A percentile compares a stretch with the other conserved stretches of the same genome.
phyloP scores from a whole-genome alignment of 768 basidiomycete species.

The Tylopilus balloui region DNA sequence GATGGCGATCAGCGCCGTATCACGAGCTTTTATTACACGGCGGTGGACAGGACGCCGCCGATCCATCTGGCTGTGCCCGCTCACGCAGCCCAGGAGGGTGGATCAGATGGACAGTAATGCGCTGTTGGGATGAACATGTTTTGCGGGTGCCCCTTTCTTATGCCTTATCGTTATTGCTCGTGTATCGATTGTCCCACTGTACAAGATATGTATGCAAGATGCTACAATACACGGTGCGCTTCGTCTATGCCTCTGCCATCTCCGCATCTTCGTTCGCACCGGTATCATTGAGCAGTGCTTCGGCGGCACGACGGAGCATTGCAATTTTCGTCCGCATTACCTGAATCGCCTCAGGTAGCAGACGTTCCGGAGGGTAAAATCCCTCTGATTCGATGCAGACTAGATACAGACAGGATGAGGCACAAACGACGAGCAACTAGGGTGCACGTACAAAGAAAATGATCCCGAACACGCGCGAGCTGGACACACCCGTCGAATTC shows the following conservation, averaged over 20 bases:
- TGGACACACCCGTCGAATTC: constrained; percentile 85
- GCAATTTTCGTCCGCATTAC: constrained; percentile 81
- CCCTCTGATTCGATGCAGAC: constrained; percentile 92
- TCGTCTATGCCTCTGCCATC: constrained; percentile 43
- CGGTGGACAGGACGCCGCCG: constrained; percentile 28
- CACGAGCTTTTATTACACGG: constrained; percentile 35
- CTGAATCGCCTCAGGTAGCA: constrained; percentile 73
- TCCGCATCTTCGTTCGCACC: constrained; percentile 45
- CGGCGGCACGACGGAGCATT: constrained; percentile 53
- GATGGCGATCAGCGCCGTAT: constrained; percentile 26
- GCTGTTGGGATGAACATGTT: neutral
- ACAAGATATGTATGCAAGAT: constrained; percentile 5
- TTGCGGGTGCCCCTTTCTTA: neutral
- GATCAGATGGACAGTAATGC: constrained; percentile 8
- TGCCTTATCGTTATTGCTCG: neutral
- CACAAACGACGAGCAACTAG: neutral
- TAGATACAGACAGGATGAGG: constrained; percentile 28
- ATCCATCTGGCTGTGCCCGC: constrained; percentile 30
- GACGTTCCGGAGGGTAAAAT: constrained; percentile 77
- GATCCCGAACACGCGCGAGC: constrained; percentile 82
- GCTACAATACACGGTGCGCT: neutral
- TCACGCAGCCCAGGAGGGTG: constrained; percentile 2
- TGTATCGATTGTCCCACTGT: neutral
- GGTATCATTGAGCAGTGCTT: constrained; percentile 47
- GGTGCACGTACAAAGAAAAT: constrained; percentile 76